Conservation (phyloP, 2,329 filamentous ascomycete genomes). For the Cercospora brassicicola region DNA sequence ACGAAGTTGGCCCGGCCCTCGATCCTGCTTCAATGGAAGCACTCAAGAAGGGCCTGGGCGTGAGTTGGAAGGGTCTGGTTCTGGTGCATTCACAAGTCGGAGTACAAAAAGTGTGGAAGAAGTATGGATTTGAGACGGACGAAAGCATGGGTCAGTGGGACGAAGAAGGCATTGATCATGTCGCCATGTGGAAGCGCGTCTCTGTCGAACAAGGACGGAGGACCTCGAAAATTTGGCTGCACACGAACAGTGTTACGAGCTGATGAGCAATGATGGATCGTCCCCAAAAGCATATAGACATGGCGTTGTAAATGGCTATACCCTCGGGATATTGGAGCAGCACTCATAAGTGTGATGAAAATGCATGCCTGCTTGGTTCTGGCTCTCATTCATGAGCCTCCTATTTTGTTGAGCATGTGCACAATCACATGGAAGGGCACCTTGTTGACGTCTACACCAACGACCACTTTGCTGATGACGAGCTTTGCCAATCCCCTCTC, state of each 20-base stretch:
- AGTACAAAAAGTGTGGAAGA: conserved; percentile 65
- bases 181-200: conserved; percentile 73
- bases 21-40: conserved; percentile 38
- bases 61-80: conserved; percentile 71
- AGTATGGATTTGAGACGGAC: conserved; percentile 73
- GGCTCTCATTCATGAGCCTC: background rate
- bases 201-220: conserved; percentile 36
- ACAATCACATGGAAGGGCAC: too few species aligned
- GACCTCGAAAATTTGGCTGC: conserved; percentile 31
- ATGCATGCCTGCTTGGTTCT: background rate
- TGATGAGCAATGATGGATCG: conserved; percentile 7
- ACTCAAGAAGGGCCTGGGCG: conserved; percentile 36
- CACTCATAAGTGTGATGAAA: background rate
- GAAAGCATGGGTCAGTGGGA: conserved; percentile 72
- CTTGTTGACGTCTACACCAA: background rate
- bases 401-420: too few species aligned
- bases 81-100: conserved; percentile 75
- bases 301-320: conserved; percentile 1
- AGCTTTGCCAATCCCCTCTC: background rate
- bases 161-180: conserved; percentile 81
- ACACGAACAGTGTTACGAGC: conserved; percentile 13
- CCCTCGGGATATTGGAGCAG: background rate
- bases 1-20: conserved; percentile 44
- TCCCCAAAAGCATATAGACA: background rate
- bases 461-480: background rate